Evolutionary conservation across 2,329 filamentous ascomycete genomes (phyloP), one percentile per base, ranked within the genome.

Genomic region (Penicillium sp.): DNA sequence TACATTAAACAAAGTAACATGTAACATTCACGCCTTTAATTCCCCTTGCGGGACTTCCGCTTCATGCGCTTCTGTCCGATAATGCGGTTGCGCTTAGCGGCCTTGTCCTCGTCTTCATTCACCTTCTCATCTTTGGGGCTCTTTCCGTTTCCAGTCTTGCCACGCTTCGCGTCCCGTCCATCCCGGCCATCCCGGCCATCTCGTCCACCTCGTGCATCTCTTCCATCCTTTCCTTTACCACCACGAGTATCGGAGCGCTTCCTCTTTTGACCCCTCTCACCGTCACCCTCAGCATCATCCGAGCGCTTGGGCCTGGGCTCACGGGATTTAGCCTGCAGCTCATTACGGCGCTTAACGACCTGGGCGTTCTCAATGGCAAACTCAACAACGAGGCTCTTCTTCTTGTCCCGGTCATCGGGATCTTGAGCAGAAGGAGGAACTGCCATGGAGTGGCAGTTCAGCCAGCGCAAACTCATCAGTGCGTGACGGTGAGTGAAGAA

Each of bases 291-390:
- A 7, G 62, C 67, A n/a, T 75, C 67, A 56, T 59, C 37, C 8
- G 61, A 52, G 27, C 77, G 74, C 29, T 62, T 64, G 43, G 3
- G 45, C 51, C 51, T 61, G 17, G 38, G 21, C 50, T 64, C 72
- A 52, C 63, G 68, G 55, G 64, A 60, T 58, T 62, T 70, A 33
- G 64, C 68, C 56, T 73, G 71, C 56, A 69, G 66, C 58, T 71
- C 74, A 56, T 73, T 75, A 27, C 95, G 84, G 62, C 94, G 84
- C 65, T 88, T 84, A n/a, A 99, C 89, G 1, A 99, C 94, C 70
- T 97, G 93, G 1, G 91, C 93, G 69, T 99, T 99, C 77, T 99
- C 94, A 73, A 99, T 96, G 21, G 94, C 92, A 73, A 99, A 99
- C 75, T 99, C 95, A 38, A 93, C 93, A 70, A 99, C 91, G 51